These are phyloP conservation scores for Arachis hypogaea DNA, from an alignment of 306 rosid genomes.

Conservation along the genomic window DNA sequence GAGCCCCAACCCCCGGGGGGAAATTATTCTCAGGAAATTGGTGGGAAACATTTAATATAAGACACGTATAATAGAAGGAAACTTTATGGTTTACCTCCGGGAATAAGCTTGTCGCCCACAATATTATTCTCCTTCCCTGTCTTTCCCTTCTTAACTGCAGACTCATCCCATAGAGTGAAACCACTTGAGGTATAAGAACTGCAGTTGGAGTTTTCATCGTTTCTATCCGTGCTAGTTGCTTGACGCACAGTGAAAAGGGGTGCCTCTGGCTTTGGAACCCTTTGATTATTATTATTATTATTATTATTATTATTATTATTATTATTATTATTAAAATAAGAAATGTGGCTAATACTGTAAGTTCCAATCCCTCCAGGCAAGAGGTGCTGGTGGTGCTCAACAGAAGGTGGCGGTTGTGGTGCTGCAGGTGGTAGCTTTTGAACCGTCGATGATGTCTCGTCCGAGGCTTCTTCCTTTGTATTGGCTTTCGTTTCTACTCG, in stretches of 20 bases:
- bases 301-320: constrained; percentile 42
- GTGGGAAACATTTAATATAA: constrained; percentile 29
- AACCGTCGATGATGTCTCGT: constrained; percentile 54
- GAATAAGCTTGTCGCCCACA: constrained; percentile 50
- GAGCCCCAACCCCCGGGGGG: background rate
- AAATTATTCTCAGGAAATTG: background rate
- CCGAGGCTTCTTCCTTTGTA: constrained; percentile 69
- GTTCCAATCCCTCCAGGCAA: constrained; percentile 99
- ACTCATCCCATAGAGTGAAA: constrained; percentile 92
- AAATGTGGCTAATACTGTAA: constrained; percentile 85
- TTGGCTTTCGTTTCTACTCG: constrained; percentile 51
- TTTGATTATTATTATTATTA: constrained; percentile 52
- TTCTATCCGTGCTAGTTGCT: constrained; percentile 62
- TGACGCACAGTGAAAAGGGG: constrained; percentile 56
- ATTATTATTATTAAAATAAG: constrained; percentile 51
- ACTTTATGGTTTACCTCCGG: constrained; percentile 55
- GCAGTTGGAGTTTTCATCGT: constrained; percentile 83
- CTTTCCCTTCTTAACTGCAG: constrained; percentile 78
- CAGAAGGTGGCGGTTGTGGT: constrained; percentile 46
- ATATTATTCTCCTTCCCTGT: constrained; percentile 81
- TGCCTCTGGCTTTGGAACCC: constrained; percentile 79
- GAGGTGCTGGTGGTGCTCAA: constrained; percentile 69
- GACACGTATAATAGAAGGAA: background rate
- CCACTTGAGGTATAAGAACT: constrained; percentile 87
- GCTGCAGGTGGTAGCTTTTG: constrained; percentile 51